Evolutionary conservation across 805 yeast genomes (phyloP).

Genomic region (Candida montana): DNA sequence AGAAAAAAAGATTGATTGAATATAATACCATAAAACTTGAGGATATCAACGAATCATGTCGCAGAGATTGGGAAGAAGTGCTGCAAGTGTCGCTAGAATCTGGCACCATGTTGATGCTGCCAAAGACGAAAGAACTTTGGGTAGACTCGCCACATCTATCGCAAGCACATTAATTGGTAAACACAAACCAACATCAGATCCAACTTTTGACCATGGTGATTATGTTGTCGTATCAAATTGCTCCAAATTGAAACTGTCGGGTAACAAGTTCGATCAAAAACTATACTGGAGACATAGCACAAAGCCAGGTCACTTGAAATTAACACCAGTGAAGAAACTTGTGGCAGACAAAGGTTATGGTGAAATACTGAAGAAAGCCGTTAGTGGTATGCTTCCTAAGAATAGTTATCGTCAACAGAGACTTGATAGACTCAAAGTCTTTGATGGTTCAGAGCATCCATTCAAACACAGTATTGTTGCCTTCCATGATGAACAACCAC

Average conservation of each 20-base stretch:
- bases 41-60: slow-evolving; percentile 20
- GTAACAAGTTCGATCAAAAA: slow-evolving; percentile 75
- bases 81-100: slow-evolving; percentile 70
- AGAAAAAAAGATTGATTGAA: background rate
- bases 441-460: slow-evolving; percentile 86
- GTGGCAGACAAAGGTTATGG: slow-evolving; percentile 77
- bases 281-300: slow-evolving; percentile 85
- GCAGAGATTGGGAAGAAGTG: slow-evolving; percentile 38
- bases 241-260: slow-evolving; percentile 72
- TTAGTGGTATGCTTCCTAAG: slow-evolving; percentile 93
- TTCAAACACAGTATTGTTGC: slow-evolving; percentile 79
- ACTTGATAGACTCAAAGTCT: slow-evolving; percentile 77
- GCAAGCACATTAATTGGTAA: slow-evolving; percentile 92
- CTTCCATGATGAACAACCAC: slow-evolving; percentile 69
- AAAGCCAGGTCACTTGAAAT: slow-evolving; percentile 84
- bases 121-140: slow-evolving; percentile 77
- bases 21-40: too few relatives aligned
- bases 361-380: slow-evolving; percentile 84
- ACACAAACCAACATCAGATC: slow-evolving; percentile 87
- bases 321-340: slow-evolving; percentile 74
- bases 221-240: slow-evolving; percentile 96
- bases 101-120: slow-evolving; percentile 98
- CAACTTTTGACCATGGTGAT: slow-evolving; percentile 84
- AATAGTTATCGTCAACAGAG: slow-evolving; percentile 76
- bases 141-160: slow-evolving; percentile 85